Evolutionary conservation across 1,284 basidiomycete genomes (phyloP).

Genomic region (Papiliotrema fonsecae): DNA sequence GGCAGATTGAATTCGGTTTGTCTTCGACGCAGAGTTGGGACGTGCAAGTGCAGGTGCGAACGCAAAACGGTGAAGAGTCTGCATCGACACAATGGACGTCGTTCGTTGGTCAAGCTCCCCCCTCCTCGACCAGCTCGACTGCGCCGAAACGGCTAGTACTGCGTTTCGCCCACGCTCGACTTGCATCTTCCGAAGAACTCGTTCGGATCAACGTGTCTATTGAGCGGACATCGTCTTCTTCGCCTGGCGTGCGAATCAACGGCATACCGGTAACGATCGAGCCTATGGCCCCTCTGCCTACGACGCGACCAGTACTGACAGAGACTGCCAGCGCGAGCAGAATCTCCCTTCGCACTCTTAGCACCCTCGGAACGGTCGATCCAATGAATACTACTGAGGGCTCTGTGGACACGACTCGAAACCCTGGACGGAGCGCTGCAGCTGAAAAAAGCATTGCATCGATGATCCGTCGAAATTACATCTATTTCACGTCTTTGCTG

Average conservation of each 20-base stretch:
- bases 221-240: conserved; percentile 61
- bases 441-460: conserved; percentile 74
- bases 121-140: conserved; percentile 39
- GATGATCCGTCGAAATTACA: conserved; percentile 87
- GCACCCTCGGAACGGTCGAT: conserved; percentile 22
- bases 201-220: conserved; percentile 72
- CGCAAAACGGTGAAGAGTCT: conserved; percentile 61
- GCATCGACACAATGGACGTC: conserved; percentile 65
- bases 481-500: conserved; percentile 93
- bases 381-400: conserved; percentile 12
- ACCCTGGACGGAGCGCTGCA: conserved; percentile 55
- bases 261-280: conserved; percentile 69
- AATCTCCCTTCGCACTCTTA: conserved; percentile 34
- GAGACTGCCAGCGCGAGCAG: conserved; percentile 42
- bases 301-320: conserved; percentile 26
- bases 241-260: conserved; percentile 65
- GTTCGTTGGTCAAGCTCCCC: conserved; percentile 55
- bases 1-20: conserved; percentile 73
- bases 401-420: conserved; percentile 10
- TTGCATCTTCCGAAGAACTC: conserved; percentile 58
- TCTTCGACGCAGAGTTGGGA: conserved; percentile 85
- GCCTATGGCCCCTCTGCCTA: conserved; percentile 23
- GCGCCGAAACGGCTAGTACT: conserved; percentile 61
- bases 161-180: conserved; percentile 63
- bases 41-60: conserved; percentile 62